Evolutionary conservation across 257 asterid genomes (phyloP).

Genomic region (Leonotis leonurus): DNA sequence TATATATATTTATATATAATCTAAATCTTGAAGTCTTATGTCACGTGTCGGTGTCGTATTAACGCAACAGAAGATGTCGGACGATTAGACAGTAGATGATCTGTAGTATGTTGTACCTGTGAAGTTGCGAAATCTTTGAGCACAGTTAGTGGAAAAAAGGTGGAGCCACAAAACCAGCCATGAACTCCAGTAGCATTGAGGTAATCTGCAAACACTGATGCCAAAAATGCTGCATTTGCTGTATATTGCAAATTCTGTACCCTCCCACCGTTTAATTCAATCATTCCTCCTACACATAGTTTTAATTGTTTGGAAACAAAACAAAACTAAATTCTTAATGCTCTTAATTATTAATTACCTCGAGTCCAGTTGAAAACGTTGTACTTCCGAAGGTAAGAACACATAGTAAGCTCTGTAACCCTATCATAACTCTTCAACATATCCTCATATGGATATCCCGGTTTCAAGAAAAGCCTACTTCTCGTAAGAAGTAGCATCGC

Average conservation of each 20-base stretch:
- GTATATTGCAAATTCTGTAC: conserved; percentile 67
- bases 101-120: conserved; percentile 55
- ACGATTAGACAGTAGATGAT: too few species aligned
- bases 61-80: too few species aligned
- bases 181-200: conserved; percentile 62
- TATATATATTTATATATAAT: too few species aligned
- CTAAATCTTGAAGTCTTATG: too few species aligned
- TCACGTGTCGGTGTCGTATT: too few species aligned
- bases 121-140: conserved; percentile 61
- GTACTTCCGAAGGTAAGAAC: conserved; percentile 57
- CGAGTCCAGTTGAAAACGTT: conserved; percentile 66
- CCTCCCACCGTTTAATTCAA: conserved; percentile 47
- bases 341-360: too few species aligned
- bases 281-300: conserved; percentile 51
- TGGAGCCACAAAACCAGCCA: conserved; percentile 66
- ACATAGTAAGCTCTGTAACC: conserved; percentile 64
- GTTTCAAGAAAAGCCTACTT: conserved; percentile 55
- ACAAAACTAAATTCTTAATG: too few species aligned
- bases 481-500: conserved; percentile 73
- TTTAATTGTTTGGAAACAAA: too few species aligned
- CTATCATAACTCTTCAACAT: conserved; percentile 59
- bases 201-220: conserved; percentile 74
- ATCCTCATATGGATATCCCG: conserved; percentile 88
- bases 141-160: conserved; percentile 21
- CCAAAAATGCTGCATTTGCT: conserved; percentile 78